Evolutionary conservation across 371 early-diverging fungal species (phyloP), one percentile per base, ranked within the genome.

Genomic region (Mucor saturninus): DNA sequence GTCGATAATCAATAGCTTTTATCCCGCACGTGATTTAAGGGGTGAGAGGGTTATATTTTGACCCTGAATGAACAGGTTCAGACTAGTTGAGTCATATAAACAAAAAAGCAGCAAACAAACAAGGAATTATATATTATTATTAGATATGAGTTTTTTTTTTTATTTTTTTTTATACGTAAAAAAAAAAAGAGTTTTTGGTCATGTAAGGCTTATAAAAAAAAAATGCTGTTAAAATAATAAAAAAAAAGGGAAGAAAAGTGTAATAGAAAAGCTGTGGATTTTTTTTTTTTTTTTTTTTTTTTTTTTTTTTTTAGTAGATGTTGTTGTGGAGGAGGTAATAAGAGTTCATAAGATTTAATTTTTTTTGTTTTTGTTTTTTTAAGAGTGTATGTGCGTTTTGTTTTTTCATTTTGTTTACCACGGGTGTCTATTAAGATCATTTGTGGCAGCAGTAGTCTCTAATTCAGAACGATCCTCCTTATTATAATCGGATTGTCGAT

Each of bases 301-400:
- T 3, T 35, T 35, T 6, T 35, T 35, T 35, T 35, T 35, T 35
- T 35, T 35, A 35, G 8, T 6, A 35, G 8, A 35, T 6, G 1
- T 35, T 35, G 4, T 35, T 35, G 35, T 35, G 4, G 35, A 6
- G 4, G 35, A 6, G 35, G 8, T 35, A 8, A 8, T 6, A 35
- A 35, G 35, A 35, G 35, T 35, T 35, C 65, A 52, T 37, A 31
- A 31, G 65, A 59, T 59, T 59, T 65, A 54, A 21, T 21, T 21
- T 21, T 21, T 21, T 21, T 21, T 21, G 0, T 21, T 21, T 21
- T 21, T 21, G 21, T 21, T 21, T 21, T 21, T 21, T 21, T 21
- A 21, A 21, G 21, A 21, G 21, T 21, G 21, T 21, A 21, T 21
- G 21, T 21, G 21, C 21, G 21, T 21, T 21, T 21, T 21, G 21